Evolutionary conservation across 768 basidiomycete genomes (phyloP).

Genomic region (Psilocybe tampanensis): DNA sequence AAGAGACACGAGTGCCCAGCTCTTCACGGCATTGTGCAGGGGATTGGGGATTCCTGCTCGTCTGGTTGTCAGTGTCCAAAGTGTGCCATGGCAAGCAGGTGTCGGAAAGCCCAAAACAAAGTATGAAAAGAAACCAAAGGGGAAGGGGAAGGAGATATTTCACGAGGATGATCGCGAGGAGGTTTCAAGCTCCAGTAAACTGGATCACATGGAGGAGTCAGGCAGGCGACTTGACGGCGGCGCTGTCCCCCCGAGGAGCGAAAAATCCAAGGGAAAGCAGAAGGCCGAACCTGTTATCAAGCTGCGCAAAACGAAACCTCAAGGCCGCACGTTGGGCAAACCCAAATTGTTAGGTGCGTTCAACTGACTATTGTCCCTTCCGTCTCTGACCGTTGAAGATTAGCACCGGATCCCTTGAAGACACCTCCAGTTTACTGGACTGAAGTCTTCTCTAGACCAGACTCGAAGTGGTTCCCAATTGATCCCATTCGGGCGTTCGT

Average conservation of each 20-base stretch:
- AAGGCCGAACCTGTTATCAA: slow-evolving; percentile 57
- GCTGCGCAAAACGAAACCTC: slow-evolving; percentile 57
- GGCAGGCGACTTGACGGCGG: slow-evolving; percentile 45
- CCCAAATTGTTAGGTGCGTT: slow-evolving; percentile 24
- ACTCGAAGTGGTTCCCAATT: slow-evolving; percentile 89
- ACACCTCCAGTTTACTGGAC: slow-evolving; percentile 95
- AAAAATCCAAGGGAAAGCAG: slow-evolving; percentile 60
- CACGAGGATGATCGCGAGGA: slow-evolving; percentile 35
- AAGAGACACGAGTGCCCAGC: slow-evolving; percentile 84
- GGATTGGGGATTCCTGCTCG: slow-evolving; percentile 85
- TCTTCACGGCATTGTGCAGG: slow-evolving; percentile 90
- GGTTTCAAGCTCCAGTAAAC: slow-evolving; percentile 24
- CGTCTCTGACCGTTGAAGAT: neutral
- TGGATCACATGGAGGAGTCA: slow-evolving; percentile 24
- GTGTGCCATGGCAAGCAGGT: slow-evolving; percentile 85
- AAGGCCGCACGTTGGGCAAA: slow-evolving; percentile 44
- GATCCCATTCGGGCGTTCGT: slow-evolving; percentile 84
- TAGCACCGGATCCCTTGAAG: slow-evolving; percentile 53
- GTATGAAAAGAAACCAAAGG: slow-evolving; percentile 34
- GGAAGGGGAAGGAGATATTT: slow-evolving; percentile 29
- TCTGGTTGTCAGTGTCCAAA: slow-evolving; percentile 88
- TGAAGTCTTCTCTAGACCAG: slow-evolving; percentile 93
- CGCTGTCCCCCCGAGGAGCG: slow-evolving; percentile 36
- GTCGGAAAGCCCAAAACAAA: slow-evolving; percentile 36
- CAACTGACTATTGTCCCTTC: neutral